A percentile compares a stretch with the other conserved stretches of the same genome.
phyloP scores from a whole-genome alignment of 768 basidiomycete genomes.

The Rubroboletus pulcherrimus region DNA sequence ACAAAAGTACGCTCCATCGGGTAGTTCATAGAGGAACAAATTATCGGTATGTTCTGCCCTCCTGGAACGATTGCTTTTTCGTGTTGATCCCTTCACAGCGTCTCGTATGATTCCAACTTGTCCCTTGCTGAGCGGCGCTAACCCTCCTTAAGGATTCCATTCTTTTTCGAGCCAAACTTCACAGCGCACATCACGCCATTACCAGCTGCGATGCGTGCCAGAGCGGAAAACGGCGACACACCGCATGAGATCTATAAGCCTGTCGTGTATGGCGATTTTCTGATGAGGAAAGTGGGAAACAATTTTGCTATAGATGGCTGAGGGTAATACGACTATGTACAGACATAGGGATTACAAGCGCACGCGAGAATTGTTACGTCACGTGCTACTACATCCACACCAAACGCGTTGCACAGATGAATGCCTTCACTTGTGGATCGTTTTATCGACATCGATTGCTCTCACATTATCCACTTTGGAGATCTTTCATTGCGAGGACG shows the following conservation, averaged over 20 bases:
- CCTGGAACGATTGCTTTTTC: background rate
- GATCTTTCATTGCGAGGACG: constrained; percentile 14
- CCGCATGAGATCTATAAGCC: constrained; percentile 38
- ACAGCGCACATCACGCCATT: constrained; percentile 66
- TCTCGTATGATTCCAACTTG: constrained; percentile 54
- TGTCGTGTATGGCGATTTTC: constrained; percentile 75
- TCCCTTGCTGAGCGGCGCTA: background rate
- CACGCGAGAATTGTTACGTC: constrained; percentile 7
- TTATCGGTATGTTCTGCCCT: constrained; percentile 43
- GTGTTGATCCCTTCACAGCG: constrained; percentile 37
- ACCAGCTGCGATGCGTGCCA: constrained; percentile 49
- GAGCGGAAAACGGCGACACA: constrained; percentile 7
- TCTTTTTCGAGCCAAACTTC: constrained; percentile 94
- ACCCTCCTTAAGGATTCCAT: constrained; percentile 59
- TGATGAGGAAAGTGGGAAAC: constrained; percentile 63
- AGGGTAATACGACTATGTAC: constrained; percentile 28
- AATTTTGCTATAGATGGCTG: constrained; percentile 57
- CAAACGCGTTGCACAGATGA: constrained; percentile 10
- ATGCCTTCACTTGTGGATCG: constrained; percentile 16
- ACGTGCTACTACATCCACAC: constrained; percentile 22
- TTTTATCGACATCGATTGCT: constrained; percentile 25
- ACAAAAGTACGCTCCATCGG: constrained; percentile 85
- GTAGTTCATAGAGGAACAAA: constrained; percentile 75
- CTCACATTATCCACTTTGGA: constrained; percentile 6
- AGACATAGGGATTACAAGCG: background rate